Percentiles rank a stretch among this genome's conserved stretches.
Conservation (phyloP, 805 yeast genomes). For the Candida tammaniensis region DNA sequence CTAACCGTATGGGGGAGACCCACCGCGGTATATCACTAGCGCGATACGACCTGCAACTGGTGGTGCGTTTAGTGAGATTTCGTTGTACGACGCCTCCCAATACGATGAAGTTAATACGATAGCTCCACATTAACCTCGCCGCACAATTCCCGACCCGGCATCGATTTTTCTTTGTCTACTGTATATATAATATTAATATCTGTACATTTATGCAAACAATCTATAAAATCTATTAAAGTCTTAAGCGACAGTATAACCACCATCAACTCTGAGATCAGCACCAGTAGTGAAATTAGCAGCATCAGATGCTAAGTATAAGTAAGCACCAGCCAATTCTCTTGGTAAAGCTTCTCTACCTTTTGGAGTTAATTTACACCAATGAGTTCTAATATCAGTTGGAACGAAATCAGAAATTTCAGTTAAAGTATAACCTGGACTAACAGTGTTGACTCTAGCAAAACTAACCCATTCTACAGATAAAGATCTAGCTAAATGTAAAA, state of each 20-base stretch:
- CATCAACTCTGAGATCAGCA: conserved; percentile 72
- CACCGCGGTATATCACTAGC: too few relatives aligned
- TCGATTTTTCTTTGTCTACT: too few relatives aligned
- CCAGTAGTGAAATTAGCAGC: conserved; percentile 83
- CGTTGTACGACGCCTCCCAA: too few relatives aligned
- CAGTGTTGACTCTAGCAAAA: conserved; percentile 79
- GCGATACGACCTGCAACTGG: too few relatives aligned
- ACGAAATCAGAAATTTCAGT: conserved; percentile 57
- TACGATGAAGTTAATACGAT: too few relatives aligned
- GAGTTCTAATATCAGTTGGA: conserved; percentile 31
- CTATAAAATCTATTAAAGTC: conserved; percentile 1
- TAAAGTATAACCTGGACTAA: conserved; percentile 80
- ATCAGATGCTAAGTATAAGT: conserved; percentile 73
- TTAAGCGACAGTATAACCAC: conserved; percentile 63
- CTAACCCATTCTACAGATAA: conserved; percentile 85
- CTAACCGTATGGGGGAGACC: too few relatives aligned
- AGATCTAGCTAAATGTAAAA: conserved; percentile 70
- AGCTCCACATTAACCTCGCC: too few relatives aligned
- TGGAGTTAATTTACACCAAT: conserved; percentile 52
- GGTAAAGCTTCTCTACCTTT: conserved; percentile 75
- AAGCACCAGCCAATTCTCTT: conserved; percentile 75
- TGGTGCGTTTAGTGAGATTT: too few relatives aligned
- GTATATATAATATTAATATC: too few relatives aligned
- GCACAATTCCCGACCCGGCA: too few relatives aligned
- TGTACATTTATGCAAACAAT: too few relatives aligned